Base-by-base conservation (phyloP, 139 green algal species). In the Eudorina sp. region DNA sequence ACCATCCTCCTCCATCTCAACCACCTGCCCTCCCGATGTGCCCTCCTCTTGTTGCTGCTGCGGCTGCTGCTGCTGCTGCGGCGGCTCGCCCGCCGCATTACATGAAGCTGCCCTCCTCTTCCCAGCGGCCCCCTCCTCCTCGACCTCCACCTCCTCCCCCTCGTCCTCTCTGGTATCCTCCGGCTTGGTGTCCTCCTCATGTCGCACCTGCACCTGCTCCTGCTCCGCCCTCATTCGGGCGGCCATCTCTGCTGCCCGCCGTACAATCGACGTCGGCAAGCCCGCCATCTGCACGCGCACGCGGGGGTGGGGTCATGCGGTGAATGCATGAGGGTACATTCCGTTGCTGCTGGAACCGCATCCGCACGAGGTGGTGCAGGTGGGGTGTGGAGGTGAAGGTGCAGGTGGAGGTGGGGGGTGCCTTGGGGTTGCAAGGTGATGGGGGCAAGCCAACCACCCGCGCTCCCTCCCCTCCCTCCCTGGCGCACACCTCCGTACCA, bases 231-330 rank as follows among this genome's bases (percentile, higher is more conserved):
- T 41, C 81, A 87, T 46, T n/a, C 62, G 14, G 1, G n/a, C 45
- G 16, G 81, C 81, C 81, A 77, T 36, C 27, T 64, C 27, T 43
- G 81, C 81, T n/a, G 81, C 81, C 6, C 81, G 43, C 62, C 8
- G 14, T 31, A 87, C 62, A 16, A 87, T 45, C 13, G 62, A 34
- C 43, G 0, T 27, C 0, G 81, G 81, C 43, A 87, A 29, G 31
- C 81, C 81, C 25, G 73, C 73, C 73, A 81, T 81, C 73, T 81
- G 73, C 29, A 25, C 18, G 25, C 29, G 8, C 23, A 27, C 25
- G 46, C 3, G 29, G 3, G 27, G 43, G 45, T 29, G 29, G 4
- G 25, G 23, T 14, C 2, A 62, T 1, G 23, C 23, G 2, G 43
- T 4, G 45, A 19, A 21, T 36, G 23, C 13, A 60, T 16, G 38